phyloP scores from a whole-genome alignment of 1,284 basidiomycete species.

The Anthracocystis panici-leucophaei region DNA sequence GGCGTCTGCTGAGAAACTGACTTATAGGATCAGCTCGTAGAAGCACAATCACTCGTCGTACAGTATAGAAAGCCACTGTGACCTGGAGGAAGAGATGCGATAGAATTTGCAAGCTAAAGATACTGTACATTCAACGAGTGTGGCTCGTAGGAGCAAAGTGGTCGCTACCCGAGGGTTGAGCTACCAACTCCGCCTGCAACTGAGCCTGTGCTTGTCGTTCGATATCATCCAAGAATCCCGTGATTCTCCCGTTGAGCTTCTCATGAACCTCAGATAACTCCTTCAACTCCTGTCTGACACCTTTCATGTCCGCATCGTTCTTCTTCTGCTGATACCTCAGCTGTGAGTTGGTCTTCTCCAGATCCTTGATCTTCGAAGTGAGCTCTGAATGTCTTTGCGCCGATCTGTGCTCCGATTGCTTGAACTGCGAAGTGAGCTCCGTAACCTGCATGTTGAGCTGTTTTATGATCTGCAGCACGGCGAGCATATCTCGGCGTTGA shows the following conservation, averaged over 20 bases:
- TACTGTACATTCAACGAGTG: constrained; percentile 2
- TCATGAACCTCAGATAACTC: not conserved
- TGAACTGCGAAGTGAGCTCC: too few relatives aligned
- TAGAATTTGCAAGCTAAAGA: too few relatives aligned
- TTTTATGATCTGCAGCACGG: not conserved
- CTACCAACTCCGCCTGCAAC: constrained; percentile 18
- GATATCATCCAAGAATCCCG: constrained; percentile 29
- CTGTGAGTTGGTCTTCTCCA: not conserved
- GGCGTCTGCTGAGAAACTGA: constrained; percentile 63
- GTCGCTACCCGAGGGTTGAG: constrained; percentile 1
- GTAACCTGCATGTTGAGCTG: not conserved
- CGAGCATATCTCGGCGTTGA: not conserved
- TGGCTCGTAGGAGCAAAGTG: constrained; percentile 18
- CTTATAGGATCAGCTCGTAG: constrained; percentile 47
- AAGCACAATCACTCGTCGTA: too few relatives aligned
- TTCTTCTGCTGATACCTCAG: not conserved
- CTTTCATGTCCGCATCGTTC: constrained; percentile 2
- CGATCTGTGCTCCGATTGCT: too few relatives aligned
- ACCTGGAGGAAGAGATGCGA: not conserved
- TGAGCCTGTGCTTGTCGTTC: constrained; percentile 28
- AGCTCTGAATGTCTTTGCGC: too few relatives aligned
- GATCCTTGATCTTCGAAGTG: too few relatives aligned
- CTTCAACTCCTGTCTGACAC: constrained; percentile 4
- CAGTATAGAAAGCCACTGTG: not conserved
- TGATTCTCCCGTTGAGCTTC: constrained; percentile 12